phyloP scores from a whole-genome alignment of 768 basidiomycete genomes.

The Podaxis rugospora region DNA sequence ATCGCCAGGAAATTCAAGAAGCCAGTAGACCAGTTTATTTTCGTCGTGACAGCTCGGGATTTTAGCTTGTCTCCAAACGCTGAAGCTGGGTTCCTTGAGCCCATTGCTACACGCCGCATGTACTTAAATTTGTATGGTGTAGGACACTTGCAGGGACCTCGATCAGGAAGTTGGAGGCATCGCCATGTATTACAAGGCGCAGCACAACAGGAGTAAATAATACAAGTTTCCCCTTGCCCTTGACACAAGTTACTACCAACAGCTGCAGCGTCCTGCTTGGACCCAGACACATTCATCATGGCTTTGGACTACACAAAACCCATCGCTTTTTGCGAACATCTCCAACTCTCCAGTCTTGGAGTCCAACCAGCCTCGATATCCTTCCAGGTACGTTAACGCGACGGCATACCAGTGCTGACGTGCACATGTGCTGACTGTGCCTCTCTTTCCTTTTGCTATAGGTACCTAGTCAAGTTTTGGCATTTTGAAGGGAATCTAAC shows the following conservation, averaged over 20 bases:
- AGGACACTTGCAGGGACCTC: not conserved
- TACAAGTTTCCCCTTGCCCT: conserved; percentile 7
- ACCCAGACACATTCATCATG: conserved; percentile 26
- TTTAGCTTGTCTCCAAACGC: too few relatives aligned
- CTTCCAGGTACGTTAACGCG: conserved; percentile 74
- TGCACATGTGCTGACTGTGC: conserved; percentile 25
- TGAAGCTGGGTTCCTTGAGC: not conserved
- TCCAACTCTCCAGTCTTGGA: conserved; percentile 93
- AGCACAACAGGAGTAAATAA: conserved; percentile 9
- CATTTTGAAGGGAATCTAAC: not conserved
- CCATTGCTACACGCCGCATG: not conserved
- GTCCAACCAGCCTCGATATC: conserved; percentile 96
- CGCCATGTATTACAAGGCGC: not conserved
- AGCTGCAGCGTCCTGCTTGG: conserved; percentile 11
- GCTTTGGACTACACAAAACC: conserved; percentile 60
- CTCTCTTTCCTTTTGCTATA: conserved; percentile 17
- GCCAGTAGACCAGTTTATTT: not conserved
- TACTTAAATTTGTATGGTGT: not conserved
- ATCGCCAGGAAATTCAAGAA: conserved; percentile 28
- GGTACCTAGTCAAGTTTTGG: conserved; percentile 20
- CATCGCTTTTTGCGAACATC: conserved; percentile 85
- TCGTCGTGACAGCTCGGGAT: too few relatives aligned
- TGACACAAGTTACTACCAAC: conserved; percentile 1
- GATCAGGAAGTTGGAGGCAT: not conserved
- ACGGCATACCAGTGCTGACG: conserved; percentile 25